phyloP scores from a whole-genome alignment of 495 filamentous ascomycete species.

The Schizothecium vesticola region DNA sequence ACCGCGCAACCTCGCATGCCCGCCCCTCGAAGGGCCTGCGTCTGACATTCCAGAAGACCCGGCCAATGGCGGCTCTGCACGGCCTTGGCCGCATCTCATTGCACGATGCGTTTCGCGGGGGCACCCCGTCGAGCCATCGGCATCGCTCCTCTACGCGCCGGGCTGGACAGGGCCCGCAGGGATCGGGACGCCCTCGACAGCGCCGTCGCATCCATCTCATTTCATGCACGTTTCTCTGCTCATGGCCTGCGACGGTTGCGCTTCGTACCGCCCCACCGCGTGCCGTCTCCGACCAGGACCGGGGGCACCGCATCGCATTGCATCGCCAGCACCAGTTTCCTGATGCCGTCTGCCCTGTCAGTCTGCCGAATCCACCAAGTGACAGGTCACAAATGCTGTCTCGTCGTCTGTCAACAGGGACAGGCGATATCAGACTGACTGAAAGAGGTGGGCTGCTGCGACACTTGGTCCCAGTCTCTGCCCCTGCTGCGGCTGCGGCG shows the following conservation, averaged over 20 bases:
- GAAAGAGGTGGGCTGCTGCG: not conserved
- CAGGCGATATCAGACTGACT: slow-evolving; percentile 1
- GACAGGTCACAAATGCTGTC: slow-evolving; percentile 18
- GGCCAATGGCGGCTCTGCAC: slow-evolving; percentile 37
- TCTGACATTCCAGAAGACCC: slow-evolving; percentile 15
- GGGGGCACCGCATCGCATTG: not conserved
- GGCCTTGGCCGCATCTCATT: slow-evolving; percentile 38
- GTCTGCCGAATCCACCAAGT: not conserved
- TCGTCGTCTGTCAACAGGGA: not conserved
- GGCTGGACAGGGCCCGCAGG: slow-evolving; percentile 32
- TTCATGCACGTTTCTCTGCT: slow-evolving; percentile 18
- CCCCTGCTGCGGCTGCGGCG: not conserved
- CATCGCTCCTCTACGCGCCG: slow-evolving; percentile 48
- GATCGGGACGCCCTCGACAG: slow-evolving; percentile 25
- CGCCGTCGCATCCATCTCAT: slow-evolving; percentile 25
- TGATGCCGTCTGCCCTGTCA: slow-evolving; percentile 20
- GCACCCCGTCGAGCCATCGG: slow-evolving; percentile 35
- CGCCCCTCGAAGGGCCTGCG: slow-evolving; percentile 16
- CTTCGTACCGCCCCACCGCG: slow-evolving; percentile 32
- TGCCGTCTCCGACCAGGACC: slow-evolving; percentile 16
- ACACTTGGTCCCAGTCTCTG: not conserved
- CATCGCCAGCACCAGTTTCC: slow-evolving; percentile 9
- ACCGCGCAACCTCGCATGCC: slow-evolving; percentile 19
- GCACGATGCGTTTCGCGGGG: slow-evolving; percentile 35
- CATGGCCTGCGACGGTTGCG: slow-evolving; percentile 18